Base-by-base conservation (phyloP, 2,329 filamentous ascomycete species). In the Pseudomassariella vexata region DNA sequence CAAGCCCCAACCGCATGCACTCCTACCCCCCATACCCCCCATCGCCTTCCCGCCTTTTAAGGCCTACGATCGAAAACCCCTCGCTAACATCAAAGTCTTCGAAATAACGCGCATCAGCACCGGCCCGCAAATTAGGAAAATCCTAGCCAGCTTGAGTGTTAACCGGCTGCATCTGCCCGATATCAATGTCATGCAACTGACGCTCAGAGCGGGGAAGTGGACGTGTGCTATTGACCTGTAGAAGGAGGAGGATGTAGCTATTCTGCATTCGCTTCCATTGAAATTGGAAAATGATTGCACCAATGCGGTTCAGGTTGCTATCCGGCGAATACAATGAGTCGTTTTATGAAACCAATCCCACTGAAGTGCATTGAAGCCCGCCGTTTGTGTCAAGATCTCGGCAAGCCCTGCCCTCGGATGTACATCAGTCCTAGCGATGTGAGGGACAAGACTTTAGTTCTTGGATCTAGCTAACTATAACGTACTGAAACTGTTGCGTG, bases 91-190 rank as follows among this genome's bases (percentile, higher is more conserved):
- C 39, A 66, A 63, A 35, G 62, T 76, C 2, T 48, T 76, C 7
- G 71, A 76, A 39, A 45, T 70, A 30, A 65, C 60, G 9, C 52
- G 66, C 4, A 55, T 70, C 23, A 70, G 70, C 30, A 66, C 66
- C 18, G 65, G 61, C 1, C 65, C 66, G 3, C 55, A 59, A 16
- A 56, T 68, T n/a, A 62, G 62, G 2, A 51, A 59, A 3, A 50
- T 59, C 4, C 46, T 69, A 1, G 60, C 64, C 1, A 56, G 63
- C 33, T 47, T 66, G 10, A 66, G 66, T 18, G 48, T 70, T 22
- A 66, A 62, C n/a, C 49, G 55, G 6, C 52, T 55, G 3, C 51
- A 65, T 20, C 44, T 69, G 9, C 57, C 57, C 3, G 66, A 70
- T 36, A 54, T 68, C 31, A 53, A 47, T 22, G 39, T 57, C 21